Evolutionary conservation across 2,329 filamentous ascomycete species (phyloP).

Genomic region (Scedosporium dehoogii): DNA sequence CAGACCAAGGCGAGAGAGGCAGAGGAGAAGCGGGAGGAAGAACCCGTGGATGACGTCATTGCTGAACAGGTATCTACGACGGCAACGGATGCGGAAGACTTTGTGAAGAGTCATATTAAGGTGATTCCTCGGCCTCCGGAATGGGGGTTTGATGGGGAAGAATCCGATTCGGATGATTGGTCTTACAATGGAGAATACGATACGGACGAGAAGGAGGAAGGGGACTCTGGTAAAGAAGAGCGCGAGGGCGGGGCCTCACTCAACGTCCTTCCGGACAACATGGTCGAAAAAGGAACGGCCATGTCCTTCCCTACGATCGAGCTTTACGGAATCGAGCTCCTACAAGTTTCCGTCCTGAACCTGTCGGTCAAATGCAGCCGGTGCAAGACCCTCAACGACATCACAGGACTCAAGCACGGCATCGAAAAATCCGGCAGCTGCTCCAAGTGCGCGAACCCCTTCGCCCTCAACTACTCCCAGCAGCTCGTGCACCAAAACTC

Average conservation of each 20-base stretch:
- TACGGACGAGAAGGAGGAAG: neutral
- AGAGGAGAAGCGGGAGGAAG: constrained; percentile 9
- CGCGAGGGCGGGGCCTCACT: neutral
- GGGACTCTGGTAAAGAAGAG: neutral
- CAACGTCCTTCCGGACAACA: neutral
- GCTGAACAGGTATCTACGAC: neutral
- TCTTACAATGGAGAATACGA: constrained; percentile 30
- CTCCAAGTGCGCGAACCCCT: constrained; percentile 45
- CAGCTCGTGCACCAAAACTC: constrained; percentile 67
- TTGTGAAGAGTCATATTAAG: constrained; percentile 50
- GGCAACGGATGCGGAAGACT: constrained; percentile 26
- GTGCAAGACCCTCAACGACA: constrained; percentile 64
- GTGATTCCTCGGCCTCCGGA: constrained; percentile 69
- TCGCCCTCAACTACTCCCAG: constrained; percentile 48
- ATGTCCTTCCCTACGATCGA: constrained; percentile 71
- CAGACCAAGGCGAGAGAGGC: constrained; percentile 12
- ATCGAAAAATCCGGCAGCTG: constrained; percentile 41
- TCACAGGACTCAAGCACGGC: constrained; percentile 54
- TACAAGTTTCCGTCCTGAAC: constrained; percentile 57
- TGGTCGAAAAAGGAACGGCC: constrained; percentile 57
- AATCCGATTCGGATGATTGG: constrained; percentile 36
- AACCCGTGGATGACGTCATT: neutral
- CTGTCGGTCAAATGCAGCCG: constrained; percentile 69
- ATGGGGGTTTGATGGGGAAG: constrained; percentile 43
- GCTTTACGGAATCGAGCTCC: constrained; percentile 65